A percentile compares a stretch with the other conserved stretches of the same genome.
phyloP scores from a whole-genome alignment of 306 rosid species.

The Lathyrus oleraceus region DNA sequence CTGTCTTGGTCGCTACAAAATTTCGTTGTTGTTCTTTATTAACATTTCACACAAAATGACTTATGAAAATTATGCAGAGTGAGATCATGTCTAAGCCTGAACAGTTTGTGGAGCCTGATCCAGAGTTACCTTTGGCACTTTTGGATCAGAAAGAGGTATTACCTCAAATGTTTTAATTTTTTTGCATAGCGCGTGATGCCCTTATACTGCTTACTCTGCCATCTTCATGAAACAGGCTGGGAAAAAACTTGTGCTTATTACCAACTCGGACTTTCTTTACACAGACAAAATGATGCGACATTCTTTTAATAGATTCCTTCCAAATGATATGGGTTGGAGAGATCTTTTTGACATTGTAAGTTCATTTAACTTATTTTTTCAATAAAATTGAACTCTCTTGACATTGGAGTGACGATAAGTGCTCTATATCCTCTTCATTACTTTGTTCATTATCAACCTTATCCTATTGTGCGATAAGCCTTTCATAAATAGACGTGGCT shows the following conservation, averaged over 20 bases:
- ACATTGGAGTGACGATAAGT: constrained; percentile 17
- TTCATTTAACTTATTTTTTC: constrained; percentile 10
- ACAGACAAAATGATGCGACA: constrained; percentile 96
- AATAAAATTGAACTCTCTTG: constrained; percentile 3
- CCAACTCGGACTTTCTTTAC: constrained; percentile 93
- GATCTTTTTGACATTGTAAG: constrained; percentile 96
- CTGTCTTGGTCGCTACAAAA: constrained; percentile 4
- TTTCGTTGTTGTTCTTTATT: constrained; percentile 12
- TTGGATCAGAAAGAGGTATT: constrained; percentile 95
- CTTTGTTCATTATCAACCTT: constrained; percentile 9
- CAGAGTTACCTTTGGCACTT: constrained; percentile 83
- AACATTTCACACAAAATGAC: constrained; percentile 31
- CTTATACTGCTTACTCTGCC: constrained; percentile 33
- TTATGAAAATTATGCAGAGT: constrained; percentile 59
- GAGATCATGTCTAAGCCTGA: constrained; percentile 98
- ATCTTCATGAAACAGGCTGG: constrained; percentile 74
- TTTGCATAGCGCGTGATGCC: constrained; percentile 18
- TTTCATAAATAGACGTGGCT: constrained; percentile 21
- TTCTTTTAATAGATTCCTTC: constrained; percentile 93
- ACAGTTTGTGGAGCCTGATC: constrained; percentile 94
- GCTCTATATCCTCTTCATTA: constrained; percentile 14
- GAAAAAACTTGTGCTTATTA: constrained; percentile 88
- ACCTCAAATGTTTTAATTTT: constrained; percentile 2
- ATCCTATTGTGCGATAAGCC: constrained; percentile 12
- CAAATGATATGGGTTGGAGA: constrained; percentile 95